Evolutionary conservation across 345 rosid genomes (phyloP).

Genomic region (Camelina neglecta): DNA sequence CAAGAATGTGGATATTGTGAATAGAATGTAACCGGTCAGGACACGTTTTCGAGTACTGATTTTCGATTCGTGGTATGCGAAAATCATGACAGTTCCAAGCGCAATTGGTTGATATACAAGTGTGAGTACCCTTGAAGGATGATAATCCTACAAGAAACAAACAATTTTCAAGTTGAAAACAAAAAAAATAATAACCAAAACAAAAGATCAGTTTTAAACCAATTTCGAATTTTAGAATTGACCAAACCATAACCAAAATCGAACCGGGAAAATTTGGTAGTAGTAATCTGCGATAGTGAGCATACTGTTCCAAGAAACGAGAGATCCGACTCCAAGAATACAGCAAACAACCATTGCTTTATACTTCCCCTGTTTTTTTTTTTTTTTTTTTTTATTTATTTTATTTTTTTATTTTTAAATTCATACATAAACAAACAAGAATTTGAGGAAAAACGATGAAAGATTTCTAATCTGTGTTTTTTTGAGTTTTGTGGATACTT

Average conservation of each 20-base stretch:
- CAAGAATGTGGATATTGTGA: constrained; percentile 61
- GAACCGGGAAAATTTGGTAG: constrained; percentile 66
- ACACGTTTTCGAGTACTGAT: constrained; percentile 70
- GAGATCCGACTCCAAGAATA: constrained; percentile 81
- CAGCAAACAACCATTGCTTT: constrained; percentile 68
- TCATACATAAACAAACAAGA: constrained; percentile 21
- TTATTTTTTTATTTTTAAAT: too few species aligned
- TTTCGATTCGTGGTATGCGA: constrained; percentile 72
- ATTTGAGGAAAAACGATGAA: constrained; percentile 6
- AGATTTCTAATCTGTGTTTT: constrained; percentile 6
- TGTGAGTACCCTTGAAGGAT: constrained; percentile 88
- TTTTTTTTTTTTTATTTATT: not conserved
- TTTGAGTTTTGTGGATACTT: constrained; percentile 25
- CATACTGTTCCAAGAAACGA: constrained; percentile 84
- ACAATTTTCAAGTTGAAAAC: not conserved
- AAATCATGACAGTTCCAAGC: constrained; percentile 60
- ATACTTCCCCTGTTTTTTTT: constrained; percentile 59
- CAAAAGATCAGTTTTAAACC: not conserved
- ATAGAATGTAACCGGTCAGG: constrained; percentile 65
- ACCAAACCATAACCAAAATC: constrained; percentile 25
- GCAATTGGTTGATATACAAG: constrained; percentile 85
- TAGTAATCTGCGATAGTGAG: constrained; percentile 86
- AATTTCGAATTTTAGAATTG: not conserved
- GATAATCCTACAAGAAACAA: constrained; percentile 58
- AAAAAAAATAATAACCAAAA: not conserved